Base-by-base conservation (phyloP, 2,329 filamentous ascomycete species). In the Hypoxylon sp. region DNA sequence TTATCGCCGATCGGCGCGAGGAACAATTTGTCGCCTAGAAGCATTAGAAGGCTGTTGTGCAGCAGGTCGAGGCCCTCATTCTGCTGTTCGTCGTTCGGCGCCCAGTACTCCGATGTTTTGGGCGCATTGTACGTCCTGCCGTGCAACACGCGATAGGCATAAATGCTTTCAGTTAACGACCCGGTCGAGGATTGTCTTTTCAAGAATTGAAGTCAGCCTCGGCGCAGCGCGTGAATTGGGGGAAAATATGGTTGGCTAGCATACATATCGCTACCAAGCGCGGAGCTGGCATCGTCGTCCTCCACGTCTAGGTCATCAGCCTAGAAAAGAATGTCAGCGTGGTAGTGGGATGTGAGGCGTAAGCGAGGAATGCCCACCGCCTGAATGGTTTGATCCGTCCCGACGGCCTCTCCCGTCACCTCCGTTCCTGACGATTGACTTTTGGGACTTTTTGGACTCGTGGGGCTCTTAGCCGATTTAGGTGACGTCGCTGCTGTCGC, bases 1-100 rank as follows among this genome's bases (percentile, higher is more conserved):
- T 78, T 73, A 5, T 78, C 73, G 33, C 74, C 72, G 24, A 86
- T 71, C 1, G 83, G 83, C 29, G 83, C 79, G 57, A 80, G 78
- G 60, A 82, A 81, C 13, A 86, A 77, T 53, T 76, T 74, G 0
- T 80, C 81, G 1, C 79, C 77, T 78, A 68, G 5, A 5, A 57
- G 19, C 48, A 68, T 62, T 26, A 61, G 31, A 3, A 57, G 35
- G 47, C 53, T 61, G 19, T 68, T 60, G 14, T 68, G 65, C 1
- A 58, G 48, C n/a, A 58, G 48, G 24, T 61, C 46, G 17, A 61
- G 57, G 11, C 52, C 48, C 39, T 65, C 61, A 54, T 65, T 65
- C 42, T 68, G 65, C 44, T 62, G 61, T n/a, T 68, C 65, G 17
- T 68, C 65, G 31, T 68, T 68, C 19, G 65, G 65, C 19, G 61